Conservation (phyloP, 495 filamentous ascomycete species). For the Cercophora newfieldiana region DNA sequence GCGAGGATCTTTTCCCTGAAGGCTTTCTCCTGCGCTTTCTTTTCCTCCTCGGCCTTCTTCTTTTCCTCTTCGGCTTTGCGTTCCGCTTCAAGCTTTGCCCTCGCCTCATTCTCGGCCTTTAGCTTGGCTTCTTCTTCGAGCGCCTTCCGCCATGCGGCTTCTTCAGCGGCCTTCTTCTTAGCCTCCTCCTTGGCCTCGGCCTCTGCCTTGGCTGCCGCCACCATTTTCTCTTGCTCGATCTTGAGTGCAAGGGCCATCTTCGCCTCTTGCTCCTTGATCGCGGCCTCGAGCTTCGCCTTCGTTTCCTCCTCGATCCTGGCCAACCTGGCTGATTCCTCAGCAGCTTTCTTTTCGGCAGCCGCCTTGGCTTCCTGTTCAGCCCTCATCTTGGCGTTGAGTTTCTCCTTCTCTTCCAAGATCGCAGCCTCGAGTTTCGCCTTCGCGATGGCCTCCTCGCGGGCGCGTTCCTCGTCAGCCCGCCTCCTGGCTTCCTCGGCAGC, state of each 20-base stretch:
- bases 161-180: slow-evolving; percentile 36
- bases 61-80: slow-evolving; percentile 25
- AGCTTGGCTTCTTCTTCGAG: slow-evolving; percentile 44
- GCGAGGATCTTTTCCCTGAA: slow-evolving; percentile 38
- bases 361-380: slow-evolving; percentile 45
- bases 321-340: slow-evolving; percentile 51
- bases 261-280: slow-evolving; percentile 40
- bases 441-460: slow-evolving; percentile 31
- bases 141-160: slow-evolving; percentile 50
- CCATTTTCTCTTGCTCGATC: slow-evolving; percentile 23
- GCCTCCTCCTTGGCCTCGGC: slow-evolving; percentile 34
- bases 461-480: slow-evolving; percentile 6
- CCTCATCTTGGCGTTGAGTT: slow-evolving; percentile 28
- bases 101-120: slow-evolving; percentile 50
- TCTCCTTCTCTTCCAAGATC: slow-evolving; percentile 50
- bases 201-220: slow-evolving; percentile 22
- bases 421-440: slow-evolving; percentile 54
- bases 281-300: slow-evolving; percentile 48
- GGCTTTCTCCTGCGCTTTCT: slow-evolving; percentile 52
- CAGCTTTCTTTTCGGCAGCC: slow-evolving; percentile 41
- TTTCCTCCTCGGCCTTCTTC: slow-evolving; percentile 46
- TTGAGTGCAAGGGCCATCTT: slow-evolving; percentile 35
- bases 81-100: slow-evolving; percentile 35
- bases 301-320: slow-evolving; percentile 45
- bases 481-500: slow-evolving; percentile 20